Percentiles rank a stretch among this genome's conserved stretches.
These are phyloP conservation scores for Mycena epipterygia DNA, from an alignment of 768 basidiomycete genomes.

Conservation along the genomic window DNA sequence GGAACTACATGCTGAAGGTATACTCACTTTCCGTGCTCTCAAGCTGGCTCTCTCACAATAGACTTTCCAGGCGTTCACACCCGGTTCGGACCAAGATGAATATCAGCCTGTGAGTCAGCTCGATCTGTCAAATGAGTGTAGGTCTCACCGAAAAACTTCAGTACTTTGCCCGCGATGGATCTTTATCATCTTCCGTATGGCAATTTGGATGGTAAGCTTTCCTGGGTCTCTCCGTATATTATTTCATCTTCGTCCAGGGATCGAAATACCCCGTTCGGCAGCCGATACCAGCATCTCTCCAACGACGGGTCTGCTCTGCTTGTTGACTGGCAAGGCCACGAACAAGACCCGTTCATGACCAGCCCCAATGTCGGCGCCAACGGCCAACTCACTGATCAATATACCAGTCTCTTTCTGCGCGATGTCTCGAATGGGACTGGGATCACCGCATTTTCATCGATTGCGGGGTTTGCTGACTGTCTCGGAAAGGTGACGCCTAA, in stretches of 20 bases:
- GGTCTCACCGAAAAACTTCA: no score
- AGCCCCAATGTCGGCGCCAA: not conserved
- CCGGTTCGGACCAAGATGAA: constrained; percentile 31
- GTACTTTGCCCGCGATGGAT: constrained; percentile 27
- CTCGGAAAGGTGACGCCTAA: constrained; percentile 17
- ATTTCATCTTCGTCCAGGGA: no score
- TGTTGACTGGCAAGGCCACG: constrained; percentile 14
- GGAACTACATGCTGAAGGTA: no score
- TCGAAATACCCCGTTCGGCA: not conserved
- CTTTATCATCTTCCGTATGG: constrained; percentile 9
- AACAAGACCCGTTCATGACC: not conserved
- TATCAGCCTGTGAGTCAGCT: constrained; percentile 14
- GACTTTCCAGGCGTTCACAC: not conserved
- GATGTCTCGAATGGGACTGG: constrained; percentile 17
- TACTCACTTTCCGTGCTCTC: no score
- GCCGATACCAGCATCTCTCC: constrained; percentile 15
- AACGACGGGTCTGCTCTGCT: constrained; percentile 15
- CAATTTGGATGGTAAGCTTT: constrained; percentile 17
- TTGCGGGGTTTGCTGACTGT: constrained; percentile 18
- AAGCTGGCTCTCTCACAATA: no score
- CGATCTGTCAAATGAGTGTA: no score
- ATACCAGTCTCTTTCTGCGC: constrained; percentile 16
- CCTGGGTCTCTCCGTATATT: no score
- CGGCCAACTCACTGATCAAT: not conserved
- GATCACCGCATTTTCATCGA: constrained; percentile 13